phyloP scores from a whole-genome alignment of 2,329 filamentous ascomycete species.

The Cladosporium sp. region DNA sequence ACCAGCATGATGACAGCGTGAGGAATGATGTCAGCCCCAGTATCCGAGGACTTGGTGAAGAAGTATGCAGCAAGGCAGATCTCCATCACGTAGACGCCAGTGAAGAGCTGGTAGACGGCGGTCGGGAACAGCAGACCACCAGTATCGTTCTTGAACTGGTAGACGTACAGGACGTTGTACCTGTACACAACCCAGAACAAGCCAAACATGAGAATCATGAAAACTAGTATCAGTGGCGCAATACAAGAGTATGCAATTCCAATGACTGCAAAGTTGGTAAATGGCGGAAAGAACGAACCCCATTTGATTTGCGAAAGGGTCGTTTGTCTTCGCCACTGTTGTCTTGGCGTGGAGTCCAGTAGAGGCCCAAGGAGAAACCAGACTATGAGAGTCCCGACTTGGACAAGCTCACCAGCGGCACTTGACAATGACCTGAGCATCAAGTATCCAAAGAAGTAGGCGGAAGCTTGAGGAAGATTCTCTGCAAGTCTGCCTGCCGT shows the following conservation, averaged over 20 bases:
- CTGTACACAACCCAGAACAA: constrained; percentile 91
- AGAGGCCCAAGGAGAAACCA: constrained; percentile 81
- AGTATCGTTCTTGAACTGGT: constrained; percentile 81
- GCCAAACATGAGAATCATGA: constrained; percentile 87
- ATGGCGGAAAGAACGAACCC: constrained; percentile 92
- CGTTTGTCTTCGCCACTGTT: constrained; percentile 84
- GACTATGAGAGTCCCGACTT: constrained; percentile 69
- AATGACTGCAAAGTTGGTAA: constrained; percentile 94
- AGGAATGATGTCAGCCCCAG: constrained; percentile 53
- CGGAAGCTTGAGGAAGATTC: constrained; percentile 79
- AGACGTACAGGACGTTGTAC: constrained; percentile 97
- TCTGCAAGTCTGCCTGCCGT: constrained; percentile 68
- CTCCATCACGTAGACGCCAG: constrained; percentile 92
- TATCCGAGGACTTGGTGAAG: constrained; percentile 60
- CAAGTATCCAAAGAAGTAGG: constrained; percentile 99
- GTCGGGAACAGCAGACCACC: constrained; percentile 87
- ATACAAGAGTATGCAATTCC: constrained; percentile 80
- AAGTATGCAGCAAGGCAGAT: constrained; percentile 85
- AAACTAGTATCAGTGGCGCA: constrained; percentile 83
- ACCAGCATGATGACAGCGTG: constrained; percentile 86
- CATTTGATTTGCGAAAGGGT: constrained; percentile 72
- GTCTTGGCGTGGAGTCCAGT: constrained; percentile 72
- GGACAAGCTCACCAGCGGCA: constrained; percentile 81
- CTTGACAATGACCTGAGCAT: constrained; percentile 88
- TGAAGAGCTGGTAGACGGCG: constrained; percentile 93